These are phyloP conservation scores for Trichosporon sp. DNA, from an alignment of 1,284 basidiomycete species.

Conservation along the genomic window DNA sequence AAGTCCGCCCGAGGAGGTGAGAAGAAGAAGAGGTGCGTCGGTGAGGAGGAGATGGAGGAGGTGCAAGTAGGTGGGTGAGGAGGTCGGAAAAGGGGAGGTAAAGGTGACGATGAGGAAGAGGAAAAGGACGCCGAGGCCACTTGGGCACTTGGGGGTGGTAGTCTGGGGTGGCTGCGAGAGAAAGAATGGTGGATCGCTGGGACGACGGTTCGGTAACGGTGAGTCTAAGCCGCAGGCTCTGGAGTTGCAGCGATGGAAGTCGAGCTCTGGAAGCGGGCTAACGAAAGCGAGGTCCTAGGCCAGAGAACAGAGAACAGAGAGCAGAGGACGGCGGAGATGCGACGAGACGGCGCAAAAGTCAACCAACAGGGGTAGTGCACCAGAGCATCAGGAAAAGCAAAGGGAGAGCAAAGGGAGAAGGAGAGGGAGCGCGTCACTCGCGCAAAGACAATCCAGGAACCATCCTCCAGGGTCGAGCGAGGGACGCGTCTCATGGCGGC, in stretches of 20 bases:
- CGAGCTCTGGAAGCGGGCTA: neutral
- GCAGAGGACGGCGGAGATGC: neutral
- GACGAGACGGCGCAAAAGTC: too few relatives aligned
- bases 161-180: too few relatives aligned
- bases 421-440: neutral
- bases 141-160: too few relatives aligned
- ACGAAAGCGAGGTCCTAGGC: too few relatives aligned
- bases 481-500: neutral
- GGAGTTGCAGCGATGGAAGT: neutral
- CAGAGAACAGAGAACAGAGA: neutral
- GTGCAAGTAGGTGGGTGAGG: neutral
- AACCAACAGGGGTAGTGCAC: too few relatives aligned
- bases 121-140: too few relatives aligned
- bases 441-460: neutral
- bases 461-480: neutral
- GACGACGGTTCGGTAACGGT: too few relatives aligned
- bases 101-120: neutral
- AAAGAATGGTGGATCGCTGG: too few relatives aligned
- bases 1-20: neutral
- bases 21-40: neutral
- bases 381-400: neutral
- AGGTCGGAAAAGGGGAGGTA: neutral
- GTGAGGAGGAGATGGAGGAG: conserved; percentile 1
- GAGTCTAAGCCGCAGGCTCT: too few relatives aligned
- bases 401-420: neutral